Evolutionary conservation across 2,329 filamentous ascomycete species (phyloP).

Genomic region (Leptographium radiaticola): DNA sequence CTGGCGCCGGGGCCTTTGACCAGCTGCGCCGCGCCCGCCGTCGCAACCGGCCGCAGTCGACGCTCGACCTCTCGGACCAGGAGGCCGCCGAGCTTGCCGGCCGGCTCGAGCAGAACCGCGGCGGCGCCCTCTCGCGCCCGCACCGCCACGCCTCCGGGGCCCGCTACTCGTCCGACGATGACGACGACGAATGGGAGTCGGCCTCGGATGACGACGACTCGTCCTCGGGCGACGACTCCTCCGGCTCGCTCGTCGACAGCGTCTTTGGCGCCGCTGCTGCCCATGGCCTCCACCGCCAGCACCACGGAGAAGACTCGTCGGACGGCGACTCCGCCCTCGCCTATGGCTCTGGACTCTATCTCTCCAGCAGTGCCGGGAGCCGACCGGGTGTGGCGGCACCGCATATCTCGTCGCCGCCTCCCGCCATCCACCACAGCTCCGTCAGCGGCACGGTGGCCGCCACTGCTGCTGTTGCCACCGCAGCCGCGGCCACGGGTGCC

Average conservation of each 20-base stretch:
- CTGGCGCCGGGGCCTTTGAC: slow-evolving; percentile 26
- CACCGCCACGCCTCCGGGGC: slow-evolving; percentile 8
- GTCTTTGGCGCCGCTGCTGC: slow-evolving; percentile 26
- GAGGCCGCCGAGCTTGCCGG: slow-evolving; percentile 1
- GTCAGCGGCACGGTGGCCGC: background rate
- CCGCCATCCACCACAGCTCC: background rate
- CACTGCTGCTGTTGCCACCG: background rate
- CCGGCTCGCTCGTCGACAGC: slow-evolving; percentile 24
- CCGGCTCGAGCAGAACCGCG: background rate
- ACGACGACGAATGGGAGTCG: slow-evolving; percentile 44
- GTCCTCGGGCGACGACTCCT: slow-evolving; percentile 8
- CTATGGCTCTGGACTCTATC: slow-evolving; percentile 24
- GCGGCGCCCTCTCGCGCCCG: background rate
- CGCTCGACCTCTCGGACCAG: background rate
- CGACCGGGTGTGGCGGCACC: background rate
- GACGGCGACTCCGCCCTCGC: slow-evolving; percentile 27
- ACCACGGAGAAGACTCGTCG: background rate
- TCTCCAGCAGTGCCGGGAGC: slow-evolving; percentile 6
- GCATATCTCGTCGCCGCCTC: background rate
- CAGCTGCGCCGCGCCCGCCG: slow-evolving; percentile 28
- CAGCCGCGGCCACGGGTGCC: background rate
- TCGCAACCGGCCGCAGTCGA: slow-evolving; percentile 12
- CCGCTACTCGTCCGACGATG: slow-evolving; percentile 10
- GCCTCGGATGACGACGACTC: slow-evolving; percentile 32
- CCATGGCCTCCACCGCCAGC: slow-evolving; percentile 17